phyloP scores from a whole-genome alignment of 1,284 basidiomycete genomes.

The Rhodotorula glutinis region DNA sequence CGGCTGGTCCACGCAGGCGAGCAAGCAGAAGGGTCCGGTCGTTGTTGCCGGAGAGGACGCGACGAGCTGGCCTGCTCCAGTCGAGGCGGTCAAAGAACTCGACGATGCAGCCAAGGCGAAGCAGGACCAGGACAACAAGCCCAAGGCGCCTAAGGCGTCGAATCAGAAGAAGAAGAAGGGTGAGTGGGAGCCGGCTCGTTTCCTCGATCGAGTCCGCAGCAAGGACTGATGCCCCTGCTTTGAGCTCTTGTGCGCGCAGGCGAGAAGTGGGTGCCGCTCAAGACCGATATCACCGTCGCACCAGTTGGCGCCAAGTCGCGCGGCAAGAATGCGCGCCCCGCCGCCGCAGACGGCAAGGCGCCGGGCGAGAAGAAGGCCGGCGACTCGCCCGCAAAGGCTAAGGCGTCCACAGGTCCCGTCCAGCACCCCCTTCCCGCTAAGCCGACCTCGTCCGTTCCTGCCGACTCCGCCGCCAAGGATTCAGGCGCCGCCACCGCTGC shows the following conservation, averaged over 20 bases:
- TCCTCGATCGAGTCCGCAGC: no score
- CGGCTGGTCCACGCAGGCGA: not conserved
- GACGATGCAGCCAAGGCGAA: constrained; percentile 6
- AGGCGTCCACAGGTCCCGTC: not conserved
- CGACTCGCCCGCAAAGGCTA: not conserved
- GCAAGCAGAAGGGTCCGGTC: constrained; percentile 8
- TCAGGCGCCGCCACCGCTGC: not conserved
- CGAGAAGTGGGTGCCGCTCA: constrained; percentile 38
- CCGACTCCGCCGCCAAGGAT: not conserved
- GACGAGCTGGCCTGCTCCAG: constrained; percentile 32
- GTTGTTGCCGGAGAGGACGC: constrained; percentile 30
- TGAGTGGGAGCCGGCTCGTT: not conserved
- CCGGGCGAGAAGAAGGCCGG: not conserved
- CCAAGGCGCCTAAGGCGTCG: not conserved
- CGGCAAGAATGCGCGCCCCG: constrained; percentile 1
- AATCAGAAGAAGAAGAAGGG: constrained; percentile 36
- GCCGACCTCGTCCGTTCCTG: not conserved
- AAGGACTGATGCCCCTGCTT: not conserved
- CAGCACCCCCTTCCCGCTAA: not conserved
- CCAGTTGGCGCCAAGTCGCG: constrained; percentile 12
- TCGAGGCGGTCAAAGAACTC: constrained; percentile 17
- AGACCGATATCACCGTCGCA: constrained; percentile 35
- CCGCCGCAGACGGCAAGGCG: not conserved
- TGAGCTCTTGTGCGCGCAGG: constrained; percentile 6
- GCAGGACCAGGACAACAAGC: constrained; percentile 11